Evolutionary conservation across 2,329 filamentous ascomycete species (phyloP), one percentile per base, ranked within the genome.

Genomic region (Cladosporium austrohemisphaericum): DNA sequence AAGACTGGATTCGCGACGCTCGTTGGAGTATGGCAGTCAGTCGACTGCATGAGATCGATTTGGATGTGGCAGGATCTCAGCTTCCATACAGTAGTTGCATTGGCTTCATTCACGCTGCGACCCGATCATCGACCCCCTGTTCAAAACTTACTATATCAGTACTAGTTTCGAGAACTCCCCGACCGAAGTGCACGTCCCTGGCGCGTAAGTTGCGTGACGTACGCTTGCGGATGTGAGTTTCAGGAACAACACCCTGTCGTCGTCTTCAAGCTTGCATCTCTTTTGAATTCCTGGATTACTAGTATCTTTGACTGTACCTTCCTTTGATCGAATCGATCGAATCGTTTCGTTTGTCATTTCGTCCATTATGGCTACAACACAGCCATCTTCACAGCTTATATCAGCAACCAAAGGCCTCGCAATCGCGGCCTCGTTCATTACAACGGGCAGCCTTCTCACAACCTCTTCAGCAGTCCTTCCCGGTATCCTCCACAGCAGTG

Each of bases 361-460:
- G 13, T 9, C 10, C 14, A n/a, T 4, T 7, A 50, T 50, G 47
- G 14, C 47, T 11, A 28, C 47, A 20, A 50, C 47, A 11, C 22
- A 28, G 9, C 38, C 47, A 8, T 31, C 47, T 10, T 32, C 37
- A 7, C 37, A 41, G 23, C 33, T 45, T 8, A 26, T 56, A 38
- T 38, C 48, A 19, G 41, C 49, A 22, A 26, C 51, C 49, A 56
- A 52, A 38, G 51, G 51, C 44, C 41, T 53, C 33, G 62, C 83
- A 14, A 79, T 78, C 57, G 70, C 58, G 31, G 83, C 70, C 65
- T 83, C 81, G 52, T 78, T 70, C 3, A 78, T 80, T 59, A 76
- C 77, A 78, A 36, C 51, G 16, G 51, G 50, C 79, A 85, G 63
- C 83, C 83, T 80, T 78, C 84, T 57, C 78, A 84, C 58, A 67